Percentiles rank a stretch among this genome's conserved stretches.
These are phyloP conservation scores for Otatea glauca DNA, from an alignment of 176 grass and related monocot species.

Conservation along the genomic window DNA sequence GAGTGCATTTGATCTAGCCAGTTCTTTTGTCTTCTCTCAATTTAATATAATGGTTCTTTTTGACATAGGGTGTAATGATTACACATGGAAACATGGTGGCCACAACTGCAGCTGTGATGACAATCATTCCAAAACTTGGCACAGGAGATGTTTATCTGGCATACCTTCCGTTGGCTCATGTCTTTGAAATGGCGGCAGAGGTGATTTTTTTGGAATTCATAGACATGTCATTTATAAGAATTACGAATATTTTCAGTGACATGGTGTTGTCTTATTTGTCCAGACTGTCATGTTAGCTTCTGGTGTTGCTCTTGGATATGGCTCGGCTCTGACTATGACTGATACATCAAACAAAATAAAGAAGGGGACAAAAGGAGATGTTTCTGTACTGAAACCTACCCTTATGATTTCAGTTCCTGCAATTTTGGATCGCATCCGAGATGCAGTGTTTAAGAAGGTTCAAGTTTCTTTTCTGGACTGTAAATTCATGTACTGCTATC, in stretches of 20 bases:
- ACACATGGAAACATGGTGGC: slow-evolving; percentile 87
- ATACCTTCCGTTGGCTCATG: slow-evolving; percentile 90
- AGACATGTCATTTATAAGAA: slow-evolving; percentile 9
- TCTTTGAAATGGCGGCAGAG: slow-evolving; percentile 87
- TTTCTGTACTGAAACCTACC: slow-evolving; percentile 77
- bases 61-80: slow-evolving; percentile 86
- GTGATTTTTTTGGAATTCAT: slow-evolving; percentile 45
- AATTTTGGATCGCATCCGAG: slow-evolving; percentile 82
- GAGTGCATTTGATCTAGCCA: background rate
- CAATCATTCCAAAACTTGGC: slow-evolving; percentile 74
- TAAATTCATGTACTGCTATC: slow-evolving; percentile 18
- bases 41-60: slow-evolving; percentile 30
- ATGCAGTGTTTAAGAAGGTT: slow-evolving; percentile 89
- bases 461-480: slow-evolving; percentile 34
- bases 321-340: slow-evolving; percentile 80
- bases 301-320: slow-evolving; percentile 76
- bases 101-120: slow-evolving; percentile 69
- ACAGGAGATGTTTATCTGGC: slow-evolving; percentile 67
- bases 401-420: slow-evolving; percentile 87
- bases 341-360: slow-evolving; percentile 95
- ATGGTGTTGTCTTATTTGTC: slow-evolving; percentile 40
- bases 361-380: slow-evolving; percentile 91
- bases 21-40: background rate
- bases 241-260: background rate
- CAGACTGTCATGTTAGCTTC: slow-evolving; percentile 88